Conservation (phyloP, 1,284 basidiomycete species). For the Moesziomyces antarcticus region DNA sequence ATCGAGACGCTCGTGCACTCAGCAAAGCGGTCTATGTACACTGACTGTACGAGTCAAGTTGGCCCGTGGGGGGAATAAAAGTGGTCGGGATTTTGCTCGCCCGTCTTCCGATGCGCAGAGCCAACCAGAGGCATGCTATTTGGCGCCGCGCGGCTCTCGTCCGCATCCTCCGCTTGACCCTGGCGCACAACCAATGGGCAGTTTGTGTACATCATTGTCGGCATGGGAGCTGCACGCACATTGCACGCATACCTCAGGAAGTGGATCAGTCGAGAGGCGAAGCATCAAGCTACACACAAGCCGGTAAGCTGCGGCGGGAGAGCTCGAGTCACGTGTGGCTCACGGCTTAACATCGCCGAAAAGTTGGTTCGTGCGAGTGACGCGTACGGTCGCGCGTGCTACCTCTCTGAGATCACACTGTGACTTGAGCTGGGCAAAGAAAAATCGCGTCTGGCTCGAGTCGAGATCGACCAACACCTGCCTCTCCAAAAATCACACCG, state of each 20-base stretch:
- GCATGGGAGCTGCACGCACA: too few species aligned
- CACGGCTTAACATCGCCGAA: not conserved
- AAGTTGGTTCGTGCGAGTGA: constrained; percentile 1
- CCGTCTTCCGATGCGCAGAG: not conserved
- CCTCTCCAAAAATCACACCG: not conserved
- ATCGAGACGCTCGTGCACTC: not conserved
- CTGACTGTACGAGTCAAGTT: too few species aligned
- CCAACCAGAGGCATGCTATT: not conserved
- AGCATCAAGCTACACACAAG: too few species aligned
- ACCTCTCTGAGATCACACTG: not conserved
- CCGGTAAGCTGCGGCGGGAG: too few species aligned
- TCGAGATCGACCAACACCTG: not conserved
- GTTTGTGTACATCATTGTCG: not conserved
- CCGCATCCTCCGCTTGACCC: not conserved
- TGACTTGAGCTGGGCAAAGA: too few species aligned
- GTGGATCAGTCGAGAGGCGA: too few species aligned
- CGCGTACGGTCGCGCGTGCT: not conserved
- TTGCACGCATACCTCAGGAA: not conserved
- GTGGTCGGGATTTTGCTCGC: not conserved
- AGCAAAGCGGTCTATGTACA: constrained; percentile 2
- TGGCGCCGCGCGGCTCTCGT: not conserved
- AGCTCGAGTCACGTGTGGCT: not conserved
- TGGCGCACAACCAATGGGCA: too few species aligned
- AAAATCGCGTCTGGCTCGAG: not conserved
- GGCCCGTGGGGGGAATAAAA: too few species aligned